Evolutionary conservation across 2,329 filamentous ascomycete genomes (phyloP).

Genomic region (Penicillium capsulatum): DNA sequence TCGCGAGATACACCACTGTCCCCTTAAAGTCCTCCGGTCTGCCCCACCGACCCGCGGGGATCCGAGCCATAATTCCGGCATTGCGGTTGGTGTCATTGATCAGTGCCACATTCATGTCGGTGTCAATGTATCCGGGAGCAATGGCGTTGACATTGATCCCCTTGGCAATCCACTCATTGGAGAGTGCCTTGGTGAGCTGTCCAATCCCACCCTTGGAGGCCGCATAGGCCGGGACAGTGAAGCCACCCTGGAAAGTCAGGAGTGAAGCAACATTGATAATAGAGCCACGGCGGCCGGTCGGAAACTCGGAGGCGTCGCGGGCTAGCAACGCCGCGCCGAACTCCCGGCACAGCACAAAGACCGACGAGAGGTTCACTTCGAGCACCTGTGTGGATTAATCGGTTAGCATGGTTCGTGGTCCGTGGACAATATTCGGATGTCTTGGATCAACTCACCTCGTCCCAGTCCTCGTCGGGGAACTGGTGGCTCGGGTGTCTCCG

Average conservation of each 20-base stretch:
- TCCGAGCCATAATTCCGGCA: slow-evolving; percentile 70
- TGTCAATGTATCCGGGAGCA: slow-evolving; percentile 49
- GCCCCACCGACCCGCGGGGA: slow-evolving; percentile 82
- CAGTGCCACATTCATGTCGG: slow-evolving; percentile 82
- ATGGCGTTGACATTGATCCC: slow-evolving; percentile 59
- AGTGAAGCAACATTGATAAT: slow-evolving; percentile 85
- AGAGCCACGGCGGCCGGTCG: slow-evolving; percentile 28
- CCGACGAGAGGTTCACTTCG: slow-evolving; percentile 79
- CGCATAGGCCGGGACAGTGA: slow-evolving; percentile 61
- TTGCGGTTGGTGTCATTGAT: slow-evolving; percentile 67
- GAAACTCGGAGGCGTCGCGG: slow-evolving; percentile 27
- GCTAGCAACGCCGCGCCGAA: slow-evolving; percentile 34
- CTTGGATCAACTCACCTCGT: slow-evolving; percentile 49
- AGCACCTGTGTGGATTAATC: slow-evolving; percentile 53
- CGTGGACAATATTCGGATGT: background rate
- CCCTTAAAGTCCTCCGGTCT: slow-evolving; percentile 84
- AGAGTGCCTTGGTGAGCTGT: slow-evolving; percentile 49
- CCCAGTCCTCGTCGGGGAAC: slow-evolving; percentile 75
- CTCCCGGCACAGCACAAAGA: slow-evolving; percentile 56
- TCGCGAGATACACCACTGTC: slow-evolving; percentile 70
- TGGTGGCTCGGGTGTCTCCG: slow-evolving; percentile 67
- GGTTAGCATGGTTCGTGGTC: no score
- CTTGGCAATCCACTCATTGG: slow-evolving; percentile 48
- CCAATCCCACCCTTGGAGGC: slow-evolving; percentile 35
- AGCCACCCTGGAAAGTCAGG: slow-evolving; percentile 77